A percentile compares a stretch with the other conserved stretches of the same genome.
These are phyloP conservation scores for Phytopythium sindhum DNA, from an alignment of 352 stramenopile genomes.

Conservation along the genomic window DNA sequence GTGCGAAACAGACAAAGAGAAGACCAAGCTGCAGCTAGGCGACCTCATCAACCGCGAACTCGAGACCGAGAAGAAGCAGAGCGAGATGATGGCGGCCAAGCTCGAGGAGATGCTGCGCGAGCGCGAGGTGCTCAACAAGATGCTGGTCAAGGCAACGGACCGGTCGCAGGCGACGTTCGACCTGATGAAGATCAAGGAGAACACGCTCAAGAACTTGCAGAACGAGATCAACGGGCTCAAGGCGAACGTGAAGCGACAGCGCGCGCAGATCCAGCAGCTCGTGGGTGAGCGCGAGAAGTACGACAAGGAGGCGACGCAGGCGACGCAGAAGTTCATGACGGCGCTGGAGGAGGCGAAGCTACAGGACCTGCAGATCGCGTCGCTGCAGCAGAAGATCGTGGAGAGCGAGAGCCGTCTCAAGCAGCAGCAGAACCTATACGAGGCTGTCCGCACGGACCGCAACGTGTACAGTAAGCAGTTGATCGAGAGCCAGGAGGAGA, in stretches of 20 bases:
- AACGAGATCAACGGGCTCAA: conserved; percentile 89
- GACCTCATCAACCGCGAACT: conserved; percentile 65
- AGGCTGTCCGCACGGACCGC: conserved; percentile 87
- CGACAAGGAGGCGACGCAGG: conserved; percentile 77
- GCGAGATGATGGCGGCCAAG: conserved; percentile 69
- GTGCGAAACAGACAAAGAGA: conserved; percentile 67
- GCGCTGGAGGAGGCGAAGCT: conserved; percentile 78
- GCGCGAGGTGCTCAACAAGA: conserved; percentile 82
- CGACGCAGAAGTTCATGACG: conserved; percentile 82
- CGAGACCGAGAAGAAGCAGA: conserved; percentile 61
- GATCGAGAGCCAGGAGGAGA: conserved; percentile 90
- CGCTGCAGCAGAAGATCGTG: conserved; percentile 71
- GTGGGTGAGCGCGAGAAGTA: conserved; percentile 86
- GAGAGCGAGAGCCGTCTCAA: conserved; percentile 84
- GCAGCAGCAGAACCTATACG: conserved; percentile 94
- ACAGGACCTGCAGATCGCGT: conserved; percentile 69
- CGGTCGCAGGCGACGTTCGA: conserved; percentile 83
- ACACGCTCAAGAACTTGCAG: conserved; percentile 86
- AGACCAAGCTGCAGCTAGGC: conserved; percentile 55
- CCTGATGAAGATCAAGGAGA: conserved; percentile 90
- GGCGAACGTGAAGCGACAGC: conserved; percentile 75
- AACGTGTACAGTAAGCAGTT: conserved; percentile 94
- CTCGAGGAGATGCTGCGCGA: conserved; percentile 80
- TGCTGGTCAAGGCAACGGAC: conserved; percentile 83
- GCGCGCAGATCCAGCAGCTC: conserved; percentile 78